A percentile compares a stretch with the other conserved stretches of the same genome.
phyloP scores from a whole-genome alignment of 352 stramenopile genomes.

The Blastocystis sp. region DNA sequence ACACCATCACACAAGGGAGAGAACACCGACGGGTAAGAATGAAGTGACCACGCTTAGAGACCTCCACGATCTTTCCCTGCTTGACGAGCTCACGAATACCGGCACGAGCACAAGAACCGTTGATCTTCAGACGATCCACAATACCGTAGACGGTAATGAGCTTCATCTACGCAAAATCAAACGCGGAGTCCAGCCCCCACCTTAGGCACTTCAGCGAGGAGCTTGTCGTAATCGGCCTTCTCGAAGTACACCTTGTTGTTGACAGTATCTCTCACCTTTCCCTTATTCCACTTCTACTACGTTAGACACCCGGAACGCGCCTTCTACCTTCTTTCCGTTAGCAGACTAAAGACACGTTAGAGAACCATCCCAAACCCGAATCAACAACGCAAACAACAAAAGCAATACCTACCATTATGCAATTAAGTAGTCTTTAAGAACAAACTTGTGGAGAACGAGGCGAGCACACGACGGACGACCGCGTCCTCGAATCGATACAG shows the following conservation, averaged over 20 bases:
- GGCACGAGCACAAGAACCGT: constrained; percentile 69
- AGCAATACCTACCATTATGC: constrained; percentile 60
- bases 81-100: constrained; percentile 73
- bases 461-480: constrained; percentile 8
- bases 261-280: constrained; percentile 73
- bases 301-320: not conserved
- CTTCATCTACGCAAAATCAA: constrained; percentile 64
- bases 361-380: not conserved
- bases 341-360: constrained; percentile 68
- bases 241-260: constrained; percentile 74
- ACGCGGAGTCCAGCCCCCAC: not conserved
- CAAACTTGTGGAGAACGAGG: constrained; percentile 53
- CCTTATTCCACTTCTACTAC: constrained; percentile 74
- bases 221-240: constrained; percentile 71
- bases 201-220: constrained; percentile 73
- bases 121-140: constrained; percentile 74
- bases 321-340: constrained; percentile 71
- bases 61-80: constrained; percentile 72
- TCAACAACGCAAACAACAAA: not conserved
- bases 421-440: constrained; percentile 72
- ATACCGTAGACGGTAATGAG: constrained; percentile 73
- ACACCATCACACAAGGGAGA: not conserved
- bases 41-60: constrained; percentile 68
- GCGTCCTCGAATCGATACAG: not conserved
- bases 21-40: constrained; percentile 48